phyloP scores from a whole-genome alignment of 768 basidiomycete genomes.

The Wakefieldia striispora region DNA sequence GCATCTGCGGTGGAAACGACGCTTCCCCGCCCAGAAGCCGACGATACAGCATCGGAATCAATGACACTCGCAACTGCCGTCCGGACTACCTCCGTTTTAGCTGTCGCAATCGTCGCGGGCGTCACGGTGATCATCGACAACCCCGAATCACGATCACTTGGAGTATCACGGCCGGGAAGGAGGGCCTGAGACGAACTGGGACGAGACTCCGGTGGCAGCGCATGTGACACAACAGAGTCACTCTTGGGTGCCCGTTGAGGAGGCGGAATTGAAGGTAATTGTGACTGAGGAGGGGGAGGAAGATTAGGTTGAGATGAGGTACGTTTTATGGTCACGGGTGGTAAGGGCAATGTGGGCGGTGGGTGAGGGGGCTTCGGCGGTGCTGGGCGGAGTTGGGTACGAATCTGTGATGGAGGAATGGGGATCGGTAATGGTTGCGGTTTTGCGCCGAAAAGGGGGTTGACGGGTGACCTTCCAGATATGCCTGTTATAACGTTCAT shows the following conservation, averaged over 20 bases:
- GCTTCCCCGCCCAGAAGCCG: slow-evolving; percentile 14
- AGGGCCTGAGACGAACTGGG: slow-evolving; percentile 22
- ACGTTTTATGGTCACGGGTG: slow-evolving; percentile 22
- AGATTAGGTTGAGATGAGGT: slow-evolving; percentile 13
- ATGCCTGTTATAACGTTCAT: slow-evolving; percentile 19
- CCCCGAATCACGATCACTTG: slow-evolving; percentile 30
- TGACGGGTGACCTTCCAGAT: slow-evolving; percentile 24
- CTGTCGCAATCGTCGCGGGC: slow-evolving; percentile 41
- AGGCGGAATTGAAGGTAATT: slow-evolving; percentile 7
- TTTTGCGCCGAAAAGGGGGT: slow-evolving; percentile 20
- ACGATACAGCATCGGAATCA: slow-evolving; percentile 29
- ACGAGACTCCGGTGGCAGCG: slow-evolving; percentile 7
- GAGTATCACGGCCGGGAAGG: slow-evolving; percentile 8
- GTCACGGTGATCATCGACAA: slow-evolving; percentile 45
- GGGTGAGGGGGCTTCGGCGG: slow-evolving; percentile 22
- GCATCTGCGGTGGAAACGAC: slow-evolving; percentile 9
- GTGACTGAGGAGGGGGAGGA: slow-evolving; percentile 5
- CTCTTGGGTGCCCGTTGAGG: slow-evolving; percentile 1
- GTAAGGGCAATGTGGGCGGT: slow-evolving; percentile 22
- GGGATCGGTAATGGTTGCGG: slow-evolving; percentile 27
- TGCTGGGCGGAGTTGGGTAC: slow-evolving; percentile 28
- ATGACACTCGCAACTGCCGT: slow-evolving; percentile 54
- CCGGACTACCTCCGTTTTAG: slow-evolving; percentile 47
- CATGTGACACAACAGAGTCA: not conserved
- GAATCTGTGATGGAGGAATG: slow-evolving; percentile 27